Conservation (phyloP, 345 rosid genomes). For the Brassica cretica region DNA sequence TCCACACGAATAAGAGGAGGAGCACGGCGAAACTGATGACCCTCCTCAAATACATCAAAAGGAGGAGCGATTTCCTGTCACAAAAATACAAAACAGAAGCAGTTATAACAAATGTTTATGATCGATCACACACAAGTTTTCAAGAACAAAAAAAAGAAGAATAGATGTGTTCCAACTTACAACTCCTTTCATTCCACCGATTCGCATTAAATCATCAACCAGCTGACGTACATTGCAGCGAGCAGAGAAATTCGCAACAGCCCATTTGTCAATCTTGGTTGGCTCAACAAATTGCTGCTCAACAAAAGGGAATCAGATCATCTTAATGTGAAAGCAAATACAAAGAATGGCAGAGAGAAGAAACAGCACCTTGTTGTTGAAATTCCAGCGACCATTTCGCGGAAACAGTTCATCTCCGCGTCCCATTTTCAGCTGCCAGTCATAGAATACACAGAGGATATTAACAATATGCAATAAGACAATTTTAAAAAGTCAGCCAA, state of each 20-base stretch:
- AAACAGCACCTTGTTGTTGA: conserved; percentile 75
- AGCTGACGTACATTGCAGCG: conserved; percentile 66
- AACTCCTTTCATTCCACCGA: conserved; percentile 78
- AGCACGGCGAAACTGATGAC: conserved; percentile 51
- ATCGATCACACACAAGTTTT: background rate
- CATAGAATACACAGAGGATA: background rate
- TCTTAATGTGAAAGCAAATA: conserved; percentile 5
- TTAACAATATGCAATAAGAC: background rate
- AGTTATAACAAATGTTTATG: background rate
- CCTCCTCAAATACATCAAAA: conserved; percentile 64
- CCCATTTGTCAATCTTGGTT: conserved; percentile 69
- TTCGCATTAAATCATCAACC: conserved; percentile 53
- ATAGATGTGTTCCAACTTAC: conserved; percentile 42
- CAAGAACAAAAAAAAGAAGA: background rate
- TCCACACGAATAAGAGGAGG: conserved; percentile 72
- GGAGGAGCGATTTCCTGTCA: conserved; percentile 56
- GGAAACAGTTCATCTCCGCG: conserved; percentile 77
- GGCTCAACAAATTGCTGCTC: conserved; percentile 78
- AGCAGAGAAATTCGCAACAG: conserved; percentile 79
- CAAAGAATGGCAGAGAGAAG: background rate
- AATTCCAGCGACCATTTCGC: conserved; percentile 90
- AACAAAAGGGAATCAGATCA: conserved; percentile 13
- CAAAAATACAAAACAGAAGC: background rate
- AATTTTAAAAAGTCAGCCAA: background rate
- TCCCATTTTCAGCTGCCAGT: conserved; percentile 70